Base-by-base conservation (phyloP, 192 early-diverging fungal genomes). In the Entomortierella lignicola region DNA sequence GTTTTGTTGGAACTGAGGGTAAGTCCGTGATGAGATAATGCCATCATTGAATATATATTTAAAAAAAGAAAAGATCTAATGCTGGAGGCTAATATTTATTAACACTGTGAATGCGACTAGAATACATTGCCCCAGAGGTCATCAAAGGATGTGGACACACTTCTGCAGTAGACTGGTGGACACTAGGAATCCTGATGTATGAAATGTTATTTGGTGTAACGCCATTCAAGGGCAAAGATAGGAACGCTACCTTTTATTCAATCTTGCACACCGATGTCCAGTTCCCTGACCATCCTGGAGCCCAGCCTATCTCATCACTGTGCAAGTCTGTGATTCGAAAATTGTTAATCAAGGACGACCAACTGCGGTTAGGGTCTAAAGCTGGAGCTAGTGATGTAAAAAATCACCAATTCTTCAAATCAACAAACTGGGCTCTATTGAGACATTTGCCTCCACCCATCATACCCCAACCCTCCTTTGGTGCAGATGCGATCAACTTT, bases 201-300 rank as follows among this genome's bases (percentile, higher is more conserved):
- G 98, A 99, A 81, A 98, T 99, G 98, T 87, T 99, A 83, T 98
- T 89, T 85, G 96, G 96, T 27, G 93, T 88, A 37, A 99, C 97
- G 21, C 98, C 98, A 25, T 99, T 99, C 89, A 98, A 98, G 83
- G 97, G 97, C 57, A 80, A 81, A 41, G 92, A 94, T 82, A 87
- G 98, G 37, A 97, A 97, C 75, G 88, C 86, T 0, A 99, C 98
- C 3, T 99, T 99, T 85, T 79, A 87, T 60, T 95, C 95, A 77
- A 92, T 99, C 44, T 73, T 99, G 62, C 87, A 93, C 69, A 90
- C 90, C n/a, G 95, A 96, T 25, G 88, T 94, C 27, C 68, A 82
- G 10, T 99, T 99, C 65, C 92, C 91, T 7, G 81, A 86, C 26
- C 82, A 73, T 20, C 65, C 60, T 6, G 63, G 69, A 1, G 59